Evolutionary conservation across 1,139 yeast species (phyloP).

Genomic region (Hemisphaericaspora subhashii): DNA sequence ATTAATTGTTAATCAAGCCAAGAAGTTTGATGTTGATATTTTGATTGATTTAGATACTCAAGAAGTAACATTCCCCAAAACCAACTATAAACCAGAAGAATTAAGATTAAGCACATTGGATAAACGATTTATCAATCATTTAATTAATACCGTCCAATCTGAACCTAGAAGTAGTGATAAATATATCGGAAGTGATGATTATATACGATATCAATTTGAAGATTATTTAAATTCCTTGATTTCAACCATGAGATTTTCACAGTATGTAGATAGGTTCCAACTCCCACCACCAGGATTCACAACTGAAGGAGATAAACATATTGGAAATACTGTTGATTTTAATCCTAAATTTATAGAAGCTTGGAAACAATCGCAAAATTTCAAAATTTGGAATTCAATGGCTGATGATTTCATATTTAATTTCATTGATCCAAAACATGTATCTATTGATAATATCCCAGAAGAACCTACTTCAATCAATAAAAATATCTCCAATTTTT

Average conservation of each 20-base stretch:
- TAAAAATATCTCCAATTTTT: slow-evolving; percentile 25
- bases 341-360: slow-evolving; percentile 54
- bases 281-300: slow-evolving; percentile 48
- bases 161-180: slow-evolving; percentile 22
- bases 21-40: slow-evolving; percentile 49
- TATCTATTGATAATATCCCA: slow-evolving; percentile 30
- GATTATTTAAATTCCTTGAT: slow-evolving; percentile 80
- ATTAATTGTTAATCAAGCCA: slow-evolving; percentile 68
- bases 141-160: slow-evolving; percentile 22
- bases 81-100: slow-evolving; percentile 38
- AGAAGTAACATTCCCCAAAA: slow-evolving; percentile 42
- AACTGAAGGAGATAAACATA: slow-evolving; percentile 14
- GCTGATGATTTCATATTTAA: slow-evolving; percentile 92
- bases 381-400: slow-evolving; percentile 61
- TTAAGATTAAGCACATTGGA: slow-evolving; percentile 64
- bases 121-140: slow-evolving; percentile 64
- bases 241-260: slow-evolving; percentile 68
- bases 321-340: slow-evolving; percentile 41
- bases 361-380: slow-evolving; percentile 74
- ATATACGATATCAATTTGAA: slow-evolving; percentile 83
- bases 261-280: slow-evolving; percentile 48
- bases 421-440: slow-evolving; percentile 78
- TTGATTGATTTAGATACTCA: slow-evolving; percentile 39
- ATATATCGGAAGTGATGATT: slow-evolving; percentile 80
- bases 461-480: slow-evolving; percentile 17